These are phyloP conservation scores for Protomyces pachydermus DNA, from an alignment of 1,139 yeast species.

Conservation along the genomic window DNA sequence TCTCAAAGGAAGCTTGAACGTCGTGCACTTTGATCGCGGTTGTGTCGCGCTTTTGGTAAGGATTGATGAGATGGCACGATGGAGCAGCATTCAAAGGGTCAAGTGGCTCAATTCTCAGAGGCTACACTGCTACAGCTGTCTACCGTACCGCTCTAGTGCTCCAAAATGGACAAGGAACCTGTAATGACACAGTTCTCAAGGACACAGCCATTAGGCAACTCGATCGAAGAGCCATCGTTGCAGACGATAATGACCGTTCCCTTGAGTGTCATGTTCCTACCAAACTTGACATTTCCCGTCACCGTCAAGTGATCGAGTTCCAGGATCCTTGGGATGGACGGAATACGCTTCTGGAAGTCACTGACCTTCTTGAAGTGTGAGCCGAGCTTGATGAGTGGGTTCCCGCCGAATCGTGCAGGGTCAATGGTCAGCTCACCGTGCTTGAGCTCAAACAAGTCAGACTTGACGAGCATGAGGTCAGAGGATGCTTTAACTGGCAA, in stretches of 20 bases:
- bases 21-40: no score
- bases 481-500: conserved; percentile 97
- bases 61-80: no score
- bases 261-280: conserved; percentile 83
- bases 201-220: conserved; percentile 91
- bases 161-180: conserved; percentile 91
- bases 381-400: conserved; percentile 93
- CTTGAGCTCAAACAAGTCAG: conserved; percentile 86
- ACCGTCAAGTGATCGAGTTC: conserved; percentile 96
- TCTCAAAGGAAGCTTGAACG: no score
- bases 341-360: conserved; percentile 81
- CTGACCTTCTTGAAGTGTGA: conserved; percentile 93
- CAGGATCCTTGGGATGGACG: conserved; percentile 92
- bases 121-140: no score
- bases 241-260: conserved; percentile 98
- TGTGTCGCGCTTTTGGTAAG: no score
- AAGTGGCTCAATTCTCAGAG: no score
- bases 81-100: no score
- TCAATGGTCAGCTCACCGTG: conserved; percentile 88
- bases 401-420: conserved; percentile 81
- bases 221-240: conserved; percentile 93
- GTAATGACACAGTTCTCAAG: conserved; percentile 96
- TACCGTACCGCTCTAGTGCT: conserved; percentile 51
- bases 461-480: conserved; percentile 86
- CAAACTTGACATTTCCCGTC: conserved; percentile 91